These are phyloP conservation scores for Rhizopogon rudus DNA, from an alignment of 768 basidiomycete species.

Conservation along the genomic window DNA sequence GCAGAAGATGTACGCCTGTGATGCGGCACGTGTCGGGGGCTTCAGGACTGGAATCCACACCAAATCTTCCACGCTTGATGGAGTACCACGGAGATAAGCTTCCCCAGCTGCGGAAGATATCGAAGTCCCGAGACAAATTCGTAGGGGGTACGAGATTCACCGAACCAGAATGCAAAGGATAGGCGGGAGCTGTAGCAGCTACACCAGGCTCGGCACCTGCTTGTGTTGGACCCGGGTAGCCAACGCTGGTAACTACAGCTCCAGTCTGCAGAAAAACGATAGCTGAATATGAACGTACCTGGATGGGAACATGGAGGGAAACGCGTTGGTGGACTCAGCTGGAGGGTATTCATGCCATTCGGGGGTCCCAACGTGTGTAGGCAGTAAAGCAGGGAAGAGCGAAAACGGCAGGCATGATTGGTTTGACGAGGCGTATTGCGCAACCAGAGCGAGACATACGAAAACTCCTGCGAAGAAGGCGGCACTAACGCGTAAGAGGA, in stretches of 20 bases:
- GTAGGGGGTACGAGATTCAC: constrained; percentile 42
- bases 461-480: constrained; percentile 10
- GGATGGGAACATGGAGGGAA: constrained; percentile 66
- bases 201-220: constrained; percentile 14
- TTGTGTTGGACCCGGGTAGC: constrained; percentile 25
- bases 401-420: background rate
- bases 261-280: background rate
- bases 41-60: constrained; percentile 62
- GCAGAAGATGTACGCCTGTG: constrained; percentile 70
- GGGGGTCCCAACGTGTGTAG: constrained; percentile 54
- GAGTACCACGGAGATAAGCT: constrained; percentile 81
- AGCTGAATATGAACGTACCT: constrained; percentile 12
- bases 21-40: constrained; percentile 63
- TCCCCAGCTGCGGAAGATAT: constrained; percentile 70
- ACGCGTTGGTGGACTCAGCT: constrained; percentile 58
- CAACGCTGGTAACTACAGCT: constrained; percentile 18
- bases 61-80: constrained; percentile 54
- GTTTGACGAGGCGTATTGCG: constrained; percentile 1
- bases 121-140: constrained; percentile 35
- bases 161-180: constrained; percentile 65
- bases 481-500: constrained; percentile 2
- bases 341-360: constrained; percentile 65
- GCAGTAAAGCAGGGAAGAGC: background rate
- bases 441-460: constrained; percentile 7
- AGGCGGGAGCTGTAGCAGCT: constrained; percentile 64